phyloP scores from a whole-genome alignment of 2,329 filamentous ascomycete species.

The Claviceps purpurea region DNA sequence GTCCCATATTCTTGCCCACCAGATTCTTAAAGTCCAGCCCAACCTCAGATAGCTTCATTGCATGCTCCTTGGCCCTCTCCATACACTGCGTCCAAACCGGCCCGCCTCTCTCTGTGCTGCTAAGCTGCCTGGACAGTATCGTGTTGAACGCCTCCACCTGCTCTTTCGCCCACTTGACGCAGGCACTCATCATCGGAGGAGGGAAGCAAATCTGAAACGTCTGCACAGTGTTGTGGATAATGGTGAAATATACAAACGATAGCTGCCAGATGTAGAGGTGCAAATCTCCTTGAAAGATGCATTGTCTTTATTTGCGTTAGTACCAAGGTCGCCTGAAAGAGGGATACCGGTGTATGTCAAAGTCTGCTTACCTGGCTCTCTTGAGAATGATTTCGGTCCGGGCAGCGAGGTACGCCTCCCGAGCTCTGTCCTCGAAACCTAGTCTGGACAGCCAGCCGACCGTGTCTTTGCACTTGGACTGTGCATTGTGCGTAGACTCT shows the following conservation, averaged over 20 bases:
- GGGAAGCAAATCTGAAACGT: conserved; percentile 84
- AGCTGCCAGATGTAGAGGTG: conserved; percentile 90
- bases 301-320: conserved; percentile 47
- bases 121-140: conserved; percentile 70
- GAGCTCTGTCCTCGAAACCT: conserved; percentile 79
- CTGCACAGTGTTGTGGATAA: conserved; percentile 84
- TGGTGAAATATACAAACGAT: conserved; percentile 87
- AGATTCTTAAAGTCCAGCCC: conserved; percentile 81
- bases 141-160: conserved; percentile 84
- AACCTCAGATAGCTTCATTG: conserved; percentile 66
- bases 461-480: conserved; percentile 64
- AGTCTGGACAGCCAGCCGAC: conserved; percentile 75
- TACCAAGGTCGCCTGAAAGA: no score
- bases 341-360: no score
- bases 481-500: conserved; percentile 62
- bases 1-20: conserved; percentile 46
- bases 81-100: conserved; percentile 74
- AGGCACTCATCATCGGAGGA: conserved; percentile 76
- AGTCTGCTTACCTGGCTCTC: conserved; percentile 52
- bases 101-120: conserved; percentile 66
- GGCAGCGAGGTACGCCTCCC: conserved; percentile 74
- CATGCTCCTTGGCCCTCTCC: conserved; percentile 67
- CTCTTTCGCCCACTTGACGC: conserved; percentile 97
- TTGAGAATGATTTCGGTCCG: conserved; percentile 67
- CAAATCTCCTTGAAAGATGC: conserved; percentile 87